phyloP scores from a whole-genome alignment of 2,329 filamentous ascomycete species.

The Colletotrichum magnum region DNA sequence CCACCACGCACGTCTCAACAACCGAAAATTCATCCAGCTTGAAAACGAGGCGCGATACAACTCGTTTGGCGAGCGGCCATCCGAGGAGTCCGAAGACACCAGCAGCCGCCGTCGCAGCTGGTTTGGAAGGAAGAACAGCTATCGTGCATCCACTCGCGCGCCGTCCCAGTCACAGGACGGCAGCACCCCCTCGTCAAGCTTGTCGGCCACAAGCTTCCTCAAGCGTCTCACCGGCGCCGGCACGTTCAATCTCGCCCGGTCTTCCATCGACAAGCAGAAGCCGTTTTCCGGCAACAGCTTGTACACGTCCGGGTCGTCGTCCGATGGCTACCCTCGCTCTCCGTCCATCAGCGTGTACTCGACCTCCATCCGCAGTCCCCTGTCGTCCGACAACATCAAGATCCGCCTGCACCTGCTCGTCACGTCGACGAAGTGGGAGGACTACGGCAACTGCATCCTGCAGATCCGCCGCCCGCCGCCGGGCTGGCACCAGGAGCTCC shows the following conservation, averaged over 20 bases:
- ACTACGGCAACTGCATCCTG: constrained; percentile 87
- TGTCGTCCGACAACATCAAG: constrained; percentile 84
- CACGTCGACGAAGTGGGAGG: constrained; percentile 85
- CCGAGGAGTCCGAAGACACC: constrained; percentile 63
- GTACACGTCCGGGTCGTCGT: constrained; percentile 72
- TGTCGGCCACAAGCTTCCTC: constrained; percentile 83
- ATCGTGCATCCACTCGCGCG: constrained; percentile 73
- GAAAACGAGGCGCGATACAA: constrained; percentile 78
- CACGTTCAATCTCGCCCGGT: constrained; percentile 85
- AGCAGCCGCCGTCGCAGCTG: constrained; percentile 67
- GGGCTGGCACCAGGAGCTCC: constrained; percentile 70
- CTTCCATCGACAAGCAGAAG: constrained; percentile 74
- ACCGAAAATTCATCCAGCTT: constrained; percentile 84
- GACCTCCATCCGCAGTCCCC: constrained; percentile 64
- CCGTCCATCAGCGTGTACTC: constrained; percentile 70
- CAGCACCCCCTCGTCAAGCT: constrained; percentile 69
- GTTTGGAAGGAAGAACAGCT: constrained; percentile 76
- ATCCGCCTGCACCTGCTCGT: constrained; percentile 89
- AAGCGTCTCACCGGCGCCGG: constrained; percentile 81
- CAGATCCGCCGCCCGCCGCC: constrained; percentile 84
- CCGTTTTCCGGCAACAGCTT: constrained; percentile 69
- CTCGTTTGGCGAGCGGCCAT: constrained; percentile 74
- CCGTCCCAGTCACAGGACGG: constrained; percentile 79
- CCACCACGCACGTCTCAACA: constrained; percentile 90
- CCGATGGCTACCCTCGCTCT: constrained; percentile 64